Percentiles rank a stretch among this genome's conserved stretches.
Evolutionary conservation across 176 grass and related monocot genomes (phyloP).

Genomic region (Avena sativa): DNA sequence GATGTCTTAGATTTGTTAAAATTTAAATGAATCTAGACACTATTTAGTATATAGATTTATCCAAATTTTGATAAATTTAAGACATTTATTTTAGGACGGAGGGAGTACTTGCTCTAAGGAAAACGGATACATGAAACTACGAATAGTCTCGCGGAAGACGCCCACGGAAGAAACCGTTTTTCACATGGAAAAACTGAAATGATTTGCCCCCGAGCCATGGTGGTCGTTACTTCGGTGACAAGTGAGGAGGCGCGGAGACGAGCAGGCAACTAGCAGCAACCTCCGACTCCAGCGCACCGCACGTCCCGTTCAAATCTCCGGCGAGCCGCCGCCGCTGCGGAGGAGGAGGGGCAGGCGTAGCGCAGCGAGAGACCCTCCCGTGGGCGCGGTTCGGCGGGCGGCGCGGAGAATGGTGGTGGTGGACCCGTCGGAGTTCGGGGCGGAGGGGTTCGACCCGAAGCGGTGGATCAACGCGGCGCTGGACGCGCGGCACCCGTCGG

Average conservation of each 20-base stretch:
- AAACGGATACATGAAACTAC: no score
- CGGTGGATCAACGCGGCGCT: slow-evolving; percentile 97
- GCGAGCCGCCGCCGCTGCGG: not conserved
- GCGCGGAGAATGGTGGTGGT: slow-evolving; percentile 74
- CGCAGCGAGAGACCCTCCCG: not conserved
- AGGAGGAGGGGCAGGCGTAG: not conserved
- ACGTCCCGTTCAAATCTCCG: slow-evolving; percentile 1
- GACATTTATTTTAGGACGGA: no score
- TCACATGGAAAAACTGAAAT: not conserved
- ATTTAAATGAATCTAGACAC: no score
- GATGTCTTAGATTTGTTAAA: no score
- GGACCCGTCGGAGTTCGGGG: slow-evolving; percentile 79
- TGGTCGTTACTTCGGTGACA: slow-evolving; percentile 25
- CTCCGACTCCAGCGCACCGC: not conserved
- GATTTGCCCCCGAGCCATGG: not conserved
- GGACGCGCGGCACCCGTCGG: slow-evolving; percentile 75
- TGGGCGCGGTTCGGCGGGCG: not conserved
- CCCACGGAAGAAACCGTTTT: not conserved
- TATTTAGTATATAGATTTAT: no score
- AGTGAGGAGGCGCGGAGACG: slow-evolving; percentile 1
- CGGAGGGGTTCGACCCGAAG: slow-evolving; percentile 89
- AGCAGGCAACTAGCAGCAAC: not conserved
- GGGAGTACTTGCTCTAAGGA: no score
- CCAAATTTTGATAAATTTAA: no score
- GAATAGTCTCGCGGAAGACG: not conserved